Evolutionary conservation across 139 green algal species (phyloP), one percentile per base, ranked within the genome.

Genomic region (Tetraselmis chui): DNA sequence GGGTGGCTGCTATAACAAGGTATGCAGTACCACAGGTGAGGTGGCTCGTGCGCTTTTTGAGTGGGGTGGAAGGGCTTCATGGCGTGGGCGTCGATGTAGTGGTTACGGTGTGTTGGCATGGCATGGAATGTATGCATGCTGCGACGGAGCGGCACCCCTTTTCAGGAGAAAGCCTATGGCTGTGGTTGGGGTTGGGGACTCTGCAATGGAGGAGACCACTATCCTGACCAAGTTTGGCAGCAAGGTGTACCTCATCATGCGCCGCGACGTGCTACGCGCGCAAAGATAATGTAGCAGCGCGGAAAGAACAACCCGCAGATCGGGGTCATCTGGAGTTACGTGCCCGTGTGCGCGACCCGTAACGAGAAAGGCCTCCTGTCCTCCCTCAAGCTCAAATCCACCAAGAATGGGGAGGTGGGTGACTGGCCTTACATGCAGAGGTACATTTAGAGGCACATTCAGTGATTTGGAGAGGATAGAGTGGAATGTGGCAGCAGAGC

Each of bases 81-180:
- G n/a, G 45, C 18, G 45, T 67, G 45, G 5, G 45, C 18, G 45
- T 67, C 11, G 5, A 18, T 67, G 45, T 67, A 18, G 18, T 67
- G 45, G 45, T 67, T 67, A 67, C 5, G 5, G 11, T 18, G 5
- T 18, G 45, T 18, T 67, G 45, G 45, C 45, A 67, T 67, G 45
- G 45, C 45, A 93, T 78, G 92, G 92, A 59, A 94, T 96, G 81
- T 89, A 76, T 22, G 92, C 92, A 0, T 96, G 92, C 78, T 96
- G 92, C 79, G 92, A 96, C 77, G 92, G 92, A 2, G 94, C 94
- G 1, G 90, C 91, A 1, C 94, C 94, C 75, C 97, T 98, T 83
- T 98, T 98, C 88, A 89, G 94, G 31, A 91, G 93, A 80, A 87
- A 91, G 78, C 91, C 92, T 28, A 89, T 96, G 30, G 93, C 90